phyloP scores from a whole-genome alignment of 2,329 filamentous ascomycete genomes.

The Rasamsonia emersonii region DNA sequence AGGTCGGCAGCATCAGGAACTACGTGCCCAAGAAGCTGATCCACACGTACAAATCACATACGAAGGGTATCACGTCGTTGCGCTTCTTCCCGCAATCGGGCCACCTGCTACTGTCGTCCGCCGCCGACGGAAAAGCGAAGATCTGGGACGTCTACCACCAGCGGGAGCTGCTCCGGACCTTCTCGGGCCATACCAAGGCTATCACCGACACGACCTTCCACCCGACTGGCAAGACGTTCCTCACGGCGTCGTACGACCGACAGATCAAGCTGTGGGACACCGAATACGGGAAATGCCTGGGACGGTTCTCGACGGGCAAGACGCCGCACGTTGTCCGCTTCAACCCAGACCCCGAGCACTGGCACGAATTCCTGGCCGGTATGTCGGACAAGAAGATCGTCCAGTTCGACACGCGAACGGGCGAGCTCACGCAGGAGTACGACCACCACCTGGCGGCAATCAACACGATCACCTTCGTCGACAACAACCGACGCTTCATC shows the following conservation, averaged over 20 bases:
- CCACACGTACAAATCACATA: constrained; percentile 79
- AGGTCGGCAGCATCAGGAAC: constrained; percentile 71
- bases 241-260: constrained; percentile 87
- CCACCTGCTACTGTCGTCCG: constrained; percentile 80
- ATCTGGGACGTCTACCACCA: constrained; percentile 93
- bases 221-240: constrained; percentile 69
- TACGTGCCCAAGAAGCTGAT: constrained; percentile 92
- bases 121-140: constrained; percentile 83
- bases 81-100: constrained; percentile 85
- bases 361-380: constrained; percentile 86
- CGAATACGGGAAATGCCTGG: constrained; percentile 81
- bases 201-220: constrained; percentile 88
- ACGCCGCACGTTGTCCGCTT: constrained; percentile 92
- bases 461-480: constrained; percentile 95
- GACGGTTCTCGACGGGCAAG: constrained; percentile 85
- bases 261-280: constrained; percentile 98
- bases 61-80: constrained; percentile 76
- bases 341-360: constrained; percentile 68
- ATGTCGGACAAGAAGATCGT: constrained; percentile 99
- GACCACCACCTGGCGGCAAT: constrained; percentile 96
- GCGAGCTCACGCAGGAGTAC: constrained; percentile 88
- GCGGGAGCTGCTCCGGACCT: constrained; percentile 82
- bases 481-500: constrained; percentile 91
- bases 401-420: constrained; percentile 82
- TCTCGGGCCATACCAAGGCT: constrained; percentile 79